Conservation (phyloP, 2,329 filamentous ascomycete species). For the Sclerotinia glacialis region DNA sequence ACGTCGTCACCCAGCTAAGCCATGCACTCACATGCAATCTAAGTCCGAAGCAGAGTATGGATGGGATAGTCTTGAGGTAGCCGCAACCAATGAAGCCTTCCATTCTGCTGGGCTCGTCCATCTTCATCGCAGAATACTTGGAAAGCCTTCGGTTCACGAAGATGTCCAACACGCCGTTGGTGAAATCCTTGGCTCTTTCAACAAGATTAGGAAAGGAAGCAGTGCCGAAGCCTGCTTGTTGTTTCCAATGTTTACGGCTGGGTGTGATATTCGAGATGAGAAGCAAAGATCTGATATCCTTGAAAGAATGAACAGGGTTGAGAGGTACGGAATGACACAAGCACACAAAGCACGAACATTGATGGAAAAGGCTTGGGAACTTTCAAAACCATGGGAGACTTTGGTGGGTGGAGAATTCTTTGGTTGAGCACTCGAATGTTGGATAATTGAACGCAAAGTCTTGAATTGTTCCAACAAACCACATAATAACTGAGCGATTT, state of each 20-base stretch:
- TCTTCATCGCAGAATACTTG: conserved; percentile 69
- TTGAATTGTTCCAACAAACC: neutral
- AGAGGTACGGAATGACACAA: conserved; percentile 74
- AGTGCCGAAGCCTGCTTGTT: conserved; percentile 72
- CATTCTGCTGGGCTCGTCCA: conserved; percentile 78
- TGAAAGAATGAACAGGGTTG: conserved; percentile 63
- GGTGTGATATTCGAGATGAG: conserved; percentile 64
- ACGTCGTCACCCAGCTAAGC: conserved; percentile 43
- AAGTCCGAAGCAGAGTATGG: conserved; percentile 49
- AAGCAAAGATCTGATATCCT: conserved; percentile 59
- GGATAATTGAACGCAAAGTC: neutral
- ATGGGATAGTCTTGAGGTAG: conserved; percentile 62
- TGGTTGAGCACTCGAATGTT: conserved; percentile 26
- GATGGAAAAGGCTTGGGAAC: conserved; percentile 69
- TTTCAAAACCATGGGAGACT: conserved; percentile 66
- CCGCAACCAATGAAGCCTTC: conserved; percentile 73
- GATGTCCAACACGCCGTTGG: conserved; percentile 62
- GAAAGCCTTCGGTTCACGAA: conserved; percentile 53
- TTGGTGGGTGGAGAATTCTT: conserved; percentile 45
- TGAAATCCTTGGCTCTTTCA: conserved; percentile 61
- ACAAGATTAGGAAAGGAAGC: conserved; percentile 61
- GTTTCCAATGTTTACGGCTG: conserved; percentile 81
- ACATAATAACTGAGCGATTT: too few relatives aligned
- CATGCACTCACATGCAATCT: conserved; percentile 46
- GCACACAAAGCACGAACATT: conserved; percentile 60